Evolutionary conservation across 495 filamentous ascomycete genomes (phyloP).

Genomic region (Xylaria grammica): DNA sequence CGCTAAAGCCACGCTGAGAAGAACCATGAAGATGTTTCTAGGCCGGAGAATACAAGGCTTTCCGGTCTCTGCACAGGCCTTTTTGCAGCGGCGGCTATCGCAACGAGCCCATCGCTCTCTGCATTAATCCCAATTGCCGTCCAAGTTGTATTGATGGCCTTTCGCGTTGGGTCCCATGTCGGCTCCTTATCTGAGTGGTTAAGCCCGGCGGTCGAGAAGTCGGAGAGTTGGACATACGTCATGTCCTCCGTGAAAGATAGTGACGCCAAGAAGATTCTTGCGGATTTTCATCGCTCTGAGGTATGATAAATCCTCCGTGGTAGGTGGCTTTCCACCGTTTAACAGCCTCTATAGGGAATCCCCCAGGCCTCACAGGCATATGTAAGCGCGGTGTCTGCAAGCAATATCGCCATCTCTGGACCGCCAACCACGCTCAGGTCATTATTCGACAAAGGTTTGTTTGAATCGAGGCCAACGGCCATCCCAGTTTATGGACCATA

Average conservation of each 20-base stretch:
- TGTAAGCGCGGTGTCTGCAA: conserved; percentile 73
- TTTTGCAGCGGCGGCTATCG: conserved; percentile 73
- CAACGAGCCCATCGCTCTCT: conserved; percentile 68
- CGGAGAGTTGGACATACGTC: conserved; percentile 63
- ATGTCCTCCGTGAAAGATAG: conserved; percentile 50
- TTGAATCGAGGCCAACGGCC: conserved; percentile 63
- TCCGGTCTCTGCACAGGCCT: conserved; percentile 75
- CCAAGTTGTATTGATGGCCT: conserved; percentile 73
- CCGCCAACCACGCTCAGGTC: conserved; percentile 67
- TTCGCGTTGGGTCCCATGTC: conserved; percentile 70
- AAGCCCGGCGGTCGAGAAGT: conserved; percentile 52
- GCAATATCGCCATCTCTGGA: conserved; percentile 78
- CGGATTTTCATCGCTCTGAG: conserved; percentile 56
- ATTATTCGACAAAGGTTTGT: conserved; percentile 59
- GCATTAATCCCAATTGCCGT: conserved; percentile 71
- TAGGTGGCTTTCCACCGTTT: conserved; percentile 10
- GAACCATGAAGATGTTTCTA: conserved; percentile 50
- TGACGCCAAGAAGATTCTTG: conserved; percentile 51
- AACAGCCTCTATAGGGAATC: conserved; percentile 51
- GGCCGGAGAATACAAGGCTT: conserved; percentile 51
- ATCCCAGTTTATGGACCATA: conserved; percentile 81
- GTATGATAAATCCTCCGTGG: conserved; percentile 36
- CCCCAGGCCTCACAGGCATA: conserved; percentile 68
- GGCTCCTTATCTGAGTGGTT: conserved; percentile 55
- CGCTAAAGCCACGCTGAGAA: conserved; percentile 50